Base-by-base conservation (phyloP, 495 filamentous ascomycete species). In the Melanomma pulvis-pyrius region DNA sequence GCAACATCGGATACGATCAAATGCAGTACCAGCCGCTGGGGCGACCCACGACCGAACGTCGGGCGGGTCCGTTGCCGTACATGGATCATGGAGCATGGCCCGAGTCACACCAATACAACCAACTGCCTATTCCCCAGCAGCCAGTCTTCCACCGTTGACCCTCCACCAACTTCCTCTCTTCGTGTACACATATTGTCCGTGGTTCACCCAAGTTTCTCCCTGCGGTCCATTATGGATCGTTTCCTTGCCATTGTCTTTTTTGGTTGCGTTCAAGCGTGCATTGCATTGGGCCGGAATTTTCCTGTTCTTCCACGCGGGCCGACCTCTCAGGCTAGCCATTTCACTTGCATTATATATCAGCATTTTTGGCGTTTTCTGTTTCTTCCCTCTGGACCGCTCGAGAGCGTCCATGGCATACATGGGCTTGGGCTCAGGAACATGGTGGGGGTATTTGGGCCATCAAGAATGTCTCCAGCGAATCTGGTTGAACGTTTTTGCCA, bases 21-120 rank as follows among this genome's bases (percentile, higher is more conserved):
- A 97, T 98, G 92, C 94, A 96, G 72, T 98, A 97, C 69, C 93
- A 96, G 71, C 91, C 93, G 4, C 78, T 98, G 9, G 90, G 91
- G 2, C 91, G 91, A 72, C 76, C 83, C 9, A 82, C 85, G 2
- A 84, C 88, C 54, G 91, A 97, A 64, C 84, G 88, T 56, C 88
- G 89, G 60, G 89, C 89, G 4, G 94, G 94, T 17, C 83, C 91
- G 26, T 83, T 98, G 12, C 94, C 94, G 13, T 93, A 96, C 63
- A 68, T 77, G 30, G 66, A 77, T 26, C 73, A 76, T 30, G 73
- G 74, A 22, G 61, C 74, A 15, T 80, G 65, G 65, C 26, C 65
- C 4, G 57, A 68, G 19, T 28, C 15, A 8, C 32, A 63, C 24
- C 59, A 63, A 24, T 58, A 51, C 65, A 69, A 54, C 36, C 67